Evolutionary conservation across 306 rosid genomes (phyloP).

Genomic region (Fragaria vesca): DNA sequence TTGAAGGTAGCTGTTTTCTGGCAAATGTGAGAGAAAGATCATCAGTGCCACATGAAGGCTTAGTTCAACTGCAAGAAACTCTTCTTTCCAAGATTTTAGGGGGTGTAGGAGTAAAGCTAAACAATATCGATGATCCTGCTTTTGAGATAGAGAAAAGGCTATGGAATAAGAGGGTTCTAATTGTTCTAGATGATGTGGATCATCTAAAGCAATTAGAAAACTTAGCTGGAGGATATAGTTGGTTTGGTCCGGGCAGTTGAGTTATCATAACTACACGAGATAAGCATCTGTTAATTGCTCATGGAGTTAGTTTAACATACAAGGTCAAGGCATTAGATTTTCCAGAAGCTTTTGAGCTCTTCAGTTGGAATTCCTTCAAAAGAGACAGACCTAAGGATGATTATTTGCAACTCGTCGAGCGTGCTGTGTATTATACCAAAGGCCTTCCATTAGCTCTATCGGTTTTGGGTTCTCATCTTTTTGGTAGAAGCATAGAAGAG

Average conservation of each 20-base stretch:
- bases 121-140: conserved; percentile 1
- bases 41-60: conserved; percentile 4
- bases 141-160: not conserved
- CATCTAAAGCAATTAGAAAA: not conserved
- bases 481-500: conserved; percentile 5
- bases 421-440: conserved; percentile 1
- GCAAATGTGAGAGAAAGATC: conserved; percentile 6
- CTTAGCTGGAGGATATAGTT: not conserved
- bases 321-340: not conserved
- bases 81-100: not conserved
- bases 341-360: not conserved
- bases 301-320: not conserved
- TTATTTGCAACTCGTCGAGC: not conserved
- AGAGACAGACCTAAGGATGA: not conserved
- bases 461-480: conserved; percentile 1
- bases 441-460: conserved; percentile 6
- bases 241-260: conserved; percentile 7
- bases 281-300: not conserved
- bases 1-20: conserved; percentile 6
- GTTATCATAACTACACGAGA: not conserved
- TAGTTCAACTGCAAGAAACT: not conserved
- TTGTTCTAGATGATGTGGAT: conserved; percentile 2
- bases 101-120: not conserved
- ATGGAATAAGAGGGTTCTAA: not conserved
- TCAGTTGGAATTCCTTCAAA: conserved; percentile 5